These are phyloP conservation scores for Monilinia laxa DNA, from an alignment of 2,329 filamentous ascomycete species.

Conservation along the genomic window DNA sequence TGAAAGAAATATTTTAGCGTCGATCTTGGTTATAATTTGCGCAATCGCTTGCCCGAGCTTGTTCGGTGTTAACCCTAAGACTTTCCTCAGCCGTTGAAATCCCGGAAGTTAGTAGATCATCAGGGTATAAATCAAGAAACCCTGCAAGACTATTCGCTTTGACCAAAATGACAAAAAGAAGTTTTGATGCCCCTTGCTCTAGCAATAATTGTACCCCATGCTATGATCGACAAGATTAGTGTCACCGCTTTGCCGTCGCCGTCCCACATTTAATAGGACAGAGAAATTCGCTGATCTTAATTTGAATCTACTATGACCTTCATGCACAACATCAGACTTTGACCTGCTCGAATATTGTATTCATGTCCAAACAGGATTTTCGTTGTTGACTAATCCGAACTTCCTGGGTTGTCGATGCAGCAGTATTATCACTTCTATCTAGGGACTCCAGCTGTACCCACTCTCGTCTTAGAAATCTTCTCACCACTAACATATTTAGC, in stretches of 20 bases:
- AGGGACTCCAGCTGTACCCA: not conserved
- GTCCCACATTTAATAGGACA: slow-evolving; percentile 2
- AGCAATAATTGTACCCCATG: not conserved
- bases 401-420: not conserved
- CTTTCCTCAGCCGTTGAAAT: not conserved
- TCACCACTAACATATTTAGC: not conserved
- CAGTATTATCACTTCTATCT: not conserved
- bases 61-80: not conserved
- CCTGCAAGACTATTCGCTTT: not conserved
- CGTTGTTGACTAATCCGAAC: not conserved
- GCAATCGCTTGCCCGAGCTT: not conserved
- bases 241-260: not conserved
- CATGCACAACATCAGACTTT: slow-evolving; percentile 10
- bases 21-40: not conserved
- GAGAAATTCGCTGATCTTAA: slow-evolving; percentile 12
- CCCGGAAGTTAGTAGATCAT: slow-evolving; percentile 3
- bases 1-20: not conserved
- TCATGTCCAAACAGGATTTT: not conserved
- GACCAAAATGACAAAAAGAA: not conserved
- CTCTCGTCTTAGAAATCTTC: not conserved
- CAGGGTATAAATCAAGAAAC: not conserved
- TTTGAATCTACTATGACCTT: not conserved
- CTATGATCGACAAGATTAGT: slow-evolving; percentile 9
- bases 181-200: not conserved
- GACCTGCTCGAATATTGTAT: not conserved